phyloP scores from a whole-genome alignment of 805 yeast species.

The Clavispora santaluciae region DNA sequence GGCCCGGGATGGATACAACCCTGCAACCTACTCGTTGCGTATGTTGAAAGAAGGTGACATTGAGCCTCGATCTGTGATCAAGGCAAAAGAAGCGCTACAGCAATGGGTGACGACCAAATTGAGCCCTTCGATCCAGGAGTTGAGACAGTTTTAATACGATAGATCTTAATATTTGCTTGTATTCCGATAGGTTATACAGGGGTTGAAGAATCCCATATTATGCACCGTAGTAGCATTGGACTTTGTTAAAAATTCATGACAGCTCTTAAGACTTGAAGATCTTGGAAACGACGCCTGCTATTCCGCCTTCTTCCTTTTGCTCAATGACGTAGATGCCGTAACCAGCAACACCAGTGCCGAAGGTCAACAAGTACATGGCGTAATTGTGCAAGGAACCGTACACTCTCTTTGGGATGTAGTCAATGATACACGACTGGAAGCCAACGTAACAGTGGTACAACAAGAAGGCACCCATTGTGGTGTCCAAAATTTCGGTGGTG shows the following conservation, averaged over 20 bases:
- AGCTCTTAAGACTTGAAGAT: constrained; percentile 32
- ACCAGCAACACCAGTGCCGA: constrained; percentile 60
- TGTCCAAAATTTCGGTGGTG: constrained; percentile 48
- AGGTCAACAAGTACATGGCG: constrained; percentile 55
- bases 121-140: constrained; percentile 2
- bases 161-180: not conserved
- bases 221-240: not conserved
- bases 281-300: constrained; percentile 44
- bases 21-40: constrained; percentile 15
- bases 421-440: constrained; percentile 71
- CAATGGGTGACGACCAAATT: constrained; percentile 20
- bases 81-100: constrained; percentile 15
- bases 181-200: not conserved
- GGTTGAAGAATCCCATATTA: not conserved
- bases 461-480: constrained; percentile 49
- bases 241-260: not conserved
- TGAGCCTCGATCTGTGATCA: constrained; percentile 12
- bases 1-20: constrained; percentile 31
- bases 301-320: constrained; percentile 56
- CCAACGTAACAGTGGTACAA: constrained; percentile 68
- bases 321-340: constrained; percentile 72
- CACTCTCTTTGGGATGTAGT: constrained; percentile 72
- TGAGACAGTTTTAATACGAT: not conserved
- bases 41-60: constrained; percentile 25
- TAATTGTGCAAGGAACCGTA: constrained; percentile 59